Base-by-base conservation (phyloP, 2,329 filamentous ascomycete species). In the Penicillium sp. region DNA sequence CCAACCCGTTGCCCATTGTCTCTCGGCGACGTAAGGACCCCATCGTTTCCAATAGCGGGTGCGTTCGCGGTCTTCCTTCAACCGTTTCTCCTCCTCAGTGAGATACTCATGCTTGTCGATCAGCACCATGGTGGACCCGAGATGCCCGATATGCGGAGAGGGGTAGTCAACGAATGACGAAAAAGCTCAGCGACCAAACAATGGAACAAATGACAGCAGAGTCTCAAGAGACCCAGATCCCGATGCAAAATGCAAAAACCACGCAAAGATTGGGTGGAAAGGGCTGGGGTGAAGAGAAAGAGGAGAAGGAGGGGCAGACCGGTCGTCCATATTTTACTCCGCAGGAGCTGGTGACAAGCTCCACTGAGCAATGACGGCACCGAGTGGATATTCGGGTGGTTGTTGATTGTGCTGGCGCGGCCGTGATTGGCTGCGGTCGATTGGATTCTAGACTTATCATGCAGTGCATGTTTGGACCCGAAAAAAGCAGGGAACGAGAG, bases 1-100 rank as follows among this genome's bases (percentile, higher is more conserved):
- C 77, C 61, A 69, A 84, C 85, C 88, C 52, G 88, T 95, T 41
- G 89, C 88, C 90, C 90, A 95, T 71, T 95, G 89, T 60, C 89
- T 76, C 71, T 96, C 90, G 38, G 89, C 80, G 54, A 94, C 82
- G 60, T 95, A 96, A 15, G 89, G 83, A 38, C 90, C 90, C 88
- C 89, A 95, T 79, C 84, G 87, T 78, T 96, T 96, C 90, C 90
- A 96, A 72, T 96, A 96, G 65, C 86, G 90, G 50, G 69, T 77
- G 48, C 82, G 82, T 49, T 90, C 79, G 42, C 81, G 79, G 66
- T 96, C 90, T 60, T 95, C 80, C 60, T 84, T 83, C 53, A 96
- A 76, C 33, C 92, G 83, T 65, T 84, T 84, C 73, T 96, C 90
- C 69, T 96, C 90, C 65, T 85, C 82, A 44, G 84, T 88, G 60